phyloP scores from a whole-genome alignment of 768 basidiomycete species.

The Russula sp. region DNA sequence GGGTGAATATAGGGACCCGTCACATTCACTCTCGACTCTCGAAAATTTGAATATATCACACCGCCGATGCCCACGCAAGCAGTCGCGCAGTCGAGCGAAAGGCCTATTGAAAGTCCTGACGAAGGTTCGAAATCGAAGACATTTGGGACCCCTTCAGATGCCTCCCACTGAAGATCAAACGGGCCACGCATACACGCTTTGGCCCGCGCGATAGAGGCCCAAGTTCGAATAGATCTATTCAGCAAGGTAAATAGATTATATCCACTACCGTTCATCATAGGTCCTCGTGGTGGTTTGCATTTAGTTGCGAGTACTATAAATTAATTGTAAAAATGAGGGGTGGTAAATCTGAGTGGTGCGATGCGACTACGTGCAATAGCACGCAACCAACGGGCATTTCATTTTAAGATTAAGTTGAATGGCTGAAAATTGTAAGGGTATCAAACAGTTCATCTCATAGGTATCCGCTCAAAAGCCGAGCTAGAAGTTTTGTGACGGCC shows the following conservation, averaged over 20 bases:
- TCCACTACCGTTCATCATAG: neutral
- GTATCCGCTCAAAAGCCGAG: constrained; percentile 66
- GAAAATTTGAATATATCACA: constrained; percentile 65
- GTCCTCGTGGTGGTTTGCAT: neutral
- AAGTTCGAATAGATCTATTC: neutral
- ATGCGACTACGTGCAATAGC: neutral
- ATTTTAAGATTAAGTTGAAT: neutral
- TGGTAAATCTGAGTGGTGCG: neutral
- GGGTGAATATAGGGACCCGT: constrained; percentile 62
- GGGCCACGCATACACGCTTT: neutral
- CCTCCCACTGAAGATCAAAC: neutral
- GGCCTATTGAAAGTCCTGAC: neutral
- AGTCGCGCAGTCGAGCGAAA: constrained; percentile 1
- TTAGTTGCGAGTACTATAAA: neutral
- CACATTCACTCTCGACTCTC: constrained; percentile 79
- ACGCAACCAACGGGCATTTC: neutral
- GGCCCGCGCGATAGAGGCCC: neutral
- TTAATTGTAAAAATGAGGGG: neutral
- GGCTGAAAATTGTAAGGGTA: neutral
- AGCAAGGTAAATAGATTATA: neutral
- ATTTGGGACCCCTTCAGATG: neutral
- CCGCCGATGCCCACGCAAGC: constrained; percentile 7
- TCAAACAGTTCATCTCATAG: constrained; percentile 41
- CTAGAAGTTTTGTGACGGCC: constrained; percentile 60
- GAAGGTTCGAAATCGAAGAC: neutral